Base-by-base conservation (phyloP, 164 flowering plant genomes). In the Litsea cubeba region DNA sequence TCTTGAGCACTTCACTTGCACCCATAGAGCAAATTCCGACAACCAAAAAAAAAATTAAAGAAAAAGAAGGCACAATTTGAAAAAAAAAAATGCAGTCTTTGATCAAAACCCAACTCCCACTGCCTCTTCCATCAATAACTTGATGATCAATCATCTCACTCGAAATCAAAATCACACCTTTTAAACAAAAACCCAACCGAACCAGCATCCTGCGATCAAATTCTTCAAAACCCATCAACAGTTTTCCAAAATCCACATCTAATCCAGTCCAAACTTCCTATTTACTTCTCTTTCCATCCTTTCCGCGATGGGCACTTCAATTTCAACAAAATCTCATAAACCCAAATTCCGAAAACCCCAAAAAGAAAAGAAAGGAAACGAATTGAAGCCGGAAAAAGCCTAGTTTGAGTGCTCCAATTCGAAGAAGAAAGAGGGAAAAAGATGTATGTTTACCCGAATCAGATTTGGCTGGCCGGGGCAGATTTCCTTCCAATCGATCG, bases 401-500 rank as follows among this genome's bases (percentile, higher is more conserved):
- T 63, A 63, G 24, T 24, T 63, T 24, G 28, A 40, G 24, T 11
- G 2, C 23, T 63, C 28, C 40, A 20, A 26, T 26, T 65, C 17
- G 71, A 18, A 68, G 50, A 18, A 46, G 51, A 23, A 28, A 66
- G 26, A 17, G 20, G 54, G 54, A 35, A 46, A 28, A 68, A 17
- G 60, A 54, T 54, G n/a, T 15, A 6, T 40, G 5, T 0, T 46
- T 46, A 68, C 71, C 71, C 5, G 57, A 20, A 35, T 68, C 71
- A 35, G 71, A 68, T 40, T 50, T 7, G 18, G 51, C 5, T 1
- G 49, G 11, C 1, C 65, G 50, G 0, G 76, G 76, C 12, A 76
- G 60, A 72, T 65, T 65, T 24, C 79, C 79, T 60, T 76, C 79
- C 46, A 76, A 54, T 40, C 73, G 67, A 70, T 67, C 79, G 51